A percentile compares a stretch with the other conserved stretches of the same genome.
These are phyloP conservation scores for Mycena olivaceomarginata DNA, from an alignment of 768 basidiomycete genomes.

Conservation along the genomic window DNA sequence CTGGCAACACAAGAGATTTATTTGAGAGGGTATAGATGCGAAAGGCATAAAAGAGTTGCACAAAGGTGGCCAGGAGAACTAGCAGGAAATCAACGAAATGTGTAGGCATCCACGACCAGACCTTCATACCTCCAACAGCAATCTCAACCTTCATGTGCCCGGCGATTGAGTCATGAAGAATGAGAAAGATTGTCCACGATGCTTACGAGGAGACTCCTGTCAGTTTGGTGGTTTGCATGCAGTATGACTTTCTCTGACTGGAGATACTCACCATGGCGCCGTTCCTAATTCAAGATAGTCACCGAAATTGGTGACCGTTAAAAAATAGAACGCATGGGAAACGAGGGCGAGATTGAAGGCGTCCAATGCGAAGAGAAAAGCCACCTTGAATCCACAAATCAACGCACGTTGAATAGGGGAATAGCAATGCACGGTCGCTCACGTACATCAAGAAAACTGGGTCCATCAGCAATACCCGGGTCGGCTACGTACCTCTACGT, in stretches of 20 bases:
- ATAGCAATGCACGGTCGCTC: neutral
- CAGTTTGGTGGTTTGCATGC: constrained; percentile 16
- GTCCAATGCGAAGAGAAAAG: constrained; percentile 26
- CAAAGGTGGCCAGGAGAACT: constrained; percentile 13
- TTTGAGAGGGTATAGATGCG: constrained; percentile 6
- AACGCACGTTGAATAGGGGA: constrained; percentile 2
- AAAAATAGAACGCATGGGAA: constrained; percentile 27
- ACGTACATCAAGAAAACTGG: constrained; percentile 20
- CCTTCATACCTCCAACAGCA: constrained; percentile 5
- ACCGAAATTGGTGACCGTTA: constrained; percentile 27
- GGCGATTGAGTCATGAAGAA: constrained; percentile 6
- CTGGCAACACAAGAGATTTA: constrained; percentile 4
- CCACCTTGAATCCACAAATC: neutral
- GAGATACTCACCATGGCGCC: constrained; percentile 25
- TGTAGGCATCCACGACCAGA: constrained; percentile 9
- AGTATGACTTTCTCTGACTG: constrained; percentile 6
- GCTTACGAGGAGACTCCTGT: constrained; percentile 24
- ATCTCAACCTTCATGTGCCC: constrained; percentile 14
- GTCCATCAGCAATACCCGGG: no score
- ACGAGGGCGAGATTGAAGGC: constrained; percentile 10
- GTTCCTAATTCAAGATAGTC: constrained; percentile 20
- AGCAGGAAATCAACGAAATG: neutral
- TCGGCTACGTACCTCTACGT: no score
- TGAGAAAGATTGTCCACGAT: constrained; percentile 1
- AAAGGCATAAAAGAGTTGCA: constrained; percentile 17